Conservation (phyloP, 2,329 filamentous ascomycete species). For the Colletotrichum truncatum region DNA sequence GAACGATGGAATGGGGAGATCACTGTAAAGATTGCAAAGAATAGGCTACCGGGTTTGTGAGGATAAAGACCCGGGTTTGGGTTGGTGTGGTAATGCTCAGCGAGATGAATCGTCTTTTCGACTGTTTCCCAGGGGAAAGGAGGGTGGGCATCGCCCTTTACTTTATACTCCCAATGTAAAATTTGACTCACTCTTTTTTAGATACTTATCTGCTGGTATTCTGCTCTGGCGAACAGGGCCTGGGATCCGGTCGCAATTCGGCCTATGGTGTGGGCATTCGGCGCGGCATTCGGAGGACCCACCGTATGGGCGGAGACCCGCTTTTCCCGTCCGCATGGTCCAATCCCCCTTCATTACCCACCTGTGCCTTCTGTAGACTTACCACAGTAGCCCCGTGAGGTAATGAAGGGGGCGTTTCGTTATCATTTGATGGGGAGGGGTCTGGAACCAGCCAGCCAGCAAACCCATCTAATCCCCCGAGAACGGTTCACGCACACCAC, state of each 20-base stretch:
- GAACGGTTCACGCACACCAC: slow-evolving; percentile 2
- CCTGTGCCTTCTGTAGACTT: too few species aligned
- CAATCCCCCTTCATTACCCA: too few species aligned
- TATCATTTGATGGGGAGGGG: background rate
- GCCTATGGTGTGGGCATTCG: slow-evolving; percentile 5
- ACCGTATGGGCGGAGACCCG: background rate
- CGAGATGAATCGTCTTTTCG: background rate
- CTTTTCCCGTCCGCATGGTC: slow-evolving; percentile 23
- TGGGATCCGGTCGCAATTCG: slow-evolving; percentile 26
- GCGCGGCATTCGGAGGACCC: slow-evolving; percentile 28
- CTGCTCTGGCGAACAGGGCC: background rate
- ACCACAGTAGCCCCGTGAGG: too few species aligned
- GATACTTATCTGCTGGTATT: background rate
- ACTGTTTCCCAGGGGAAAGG: background rate
- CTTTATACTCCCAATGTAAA: slow-evolving; percentile 12
- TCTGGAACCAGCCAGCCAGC: background rate
- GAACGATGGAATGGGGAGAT: background rate
- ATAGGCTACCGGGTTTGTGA: background rate
- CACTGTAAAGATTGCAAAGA: background rate
- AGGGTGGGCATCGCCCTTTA: background rate
- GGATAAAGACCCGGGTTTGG: background rate
- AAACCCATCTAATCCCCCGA: background rate
- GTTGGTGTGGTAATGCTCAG: background rate
- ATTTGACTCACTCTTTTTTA: background rate
- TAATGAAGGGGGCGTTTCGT: background rate